Evolutionary conservation across 345 rosid species (phyloP).

Genomic region (Schrenkiella parvula): DNA sequence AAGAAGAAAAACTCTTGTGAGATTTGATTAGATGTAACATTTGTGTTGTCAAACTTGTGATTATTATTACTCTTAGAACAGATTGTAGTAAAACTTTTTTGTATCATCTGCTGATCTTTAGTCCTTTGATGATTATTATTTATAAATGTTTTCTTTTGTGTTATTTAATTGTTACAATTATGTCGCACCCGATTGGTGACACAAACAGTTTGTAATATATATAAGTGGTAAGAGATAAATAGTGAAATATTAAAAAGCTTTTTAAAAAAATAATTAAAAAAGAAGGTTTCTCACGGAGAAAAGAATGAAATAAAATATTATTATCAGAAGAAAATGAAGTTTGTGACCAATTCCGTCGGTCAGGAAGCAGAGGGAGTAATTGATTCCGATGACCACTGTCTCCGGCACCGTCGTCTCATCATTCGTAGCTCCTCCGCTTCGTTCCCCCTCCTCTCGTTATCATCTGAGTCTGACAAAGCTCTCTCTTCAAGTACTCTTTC

Average conservation of each 20-base stretch:
- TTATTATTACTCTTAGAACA: constrained; percentile 26
- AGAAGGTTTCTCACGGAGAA: background rate
- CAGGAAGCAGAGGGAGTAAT: background rate
- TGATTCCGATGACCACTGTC: constrained; percentile 23
- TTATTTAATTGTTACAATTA: background rate
- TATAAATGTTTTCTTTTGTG: background rate
- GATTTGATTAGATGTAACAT: constrained; percentile 25
- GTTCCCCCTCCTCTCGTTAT: background rate
- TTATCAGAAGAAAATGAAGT: background rate
- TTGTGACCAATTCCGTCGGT: background rate
- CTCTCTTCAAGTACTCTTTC: constrained; percentile 17
- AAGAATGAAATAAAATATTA: background rate
- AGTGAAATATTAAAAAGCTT: background rate
- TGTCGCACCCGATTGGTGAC: no score
- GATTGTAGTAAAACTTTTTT: background rate
- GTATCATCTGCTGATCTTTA: constrained; percentile 17
- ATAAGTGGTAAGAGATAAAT: no score
- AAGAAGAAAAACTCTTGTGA: background rate
- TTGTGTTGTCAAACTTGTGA: constrained; percentile 24
- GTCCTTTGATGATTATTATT: constrained; percentile 4
- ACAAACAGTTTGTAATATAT: no score
- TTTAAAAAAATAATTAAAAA: background rate
- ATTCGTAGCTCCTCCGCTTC: constrained; percentile 15
- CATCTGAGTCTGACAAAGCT: constrained; percentile 10
- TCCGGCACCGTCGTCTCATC: constrained; percentile 19